phyloP scores from a whole-genome alignment of 176 grass and related monocot species.

The Carex parvula region DNA sequence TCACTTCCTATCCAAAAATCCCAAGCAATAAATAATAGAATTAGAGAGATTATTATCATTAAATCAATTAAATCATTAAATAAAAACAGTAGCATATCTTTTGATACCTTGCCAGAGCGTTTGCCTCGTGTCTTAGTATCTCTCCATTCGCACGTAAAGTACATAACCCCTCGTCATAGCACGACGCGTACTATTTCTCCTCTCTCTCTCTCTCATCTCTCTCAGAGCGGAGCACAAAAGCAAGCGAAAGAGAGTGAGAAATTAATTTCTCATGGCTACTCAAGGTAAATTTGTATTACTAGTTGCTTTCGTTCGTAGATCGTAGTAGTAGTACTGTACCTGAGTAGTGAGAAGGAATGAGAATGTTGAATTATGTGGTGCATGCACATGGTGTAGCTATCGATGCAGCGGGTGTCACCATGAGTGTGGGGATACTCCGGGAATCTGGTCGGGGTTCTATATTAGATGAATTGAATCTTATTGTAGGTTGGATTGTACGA shows the following conservation, averaged over 20 bases:
- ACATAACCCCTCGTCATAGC: not conserved
- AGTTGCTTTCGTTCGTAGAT: not conserved
- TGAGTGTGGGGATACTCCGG: not conserved
- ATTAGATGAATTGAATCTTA: not conserved
- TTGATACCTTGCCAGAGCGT: slow-evolving; percentile 11
- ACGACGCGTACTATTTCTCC: not conserved
- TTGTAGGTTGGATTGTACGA: not conserved
- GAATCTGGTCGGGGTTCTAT: not conserved
- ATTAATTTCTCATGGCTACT: slow-evolving; percentile 27
- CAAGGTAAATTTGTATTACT: slow-evolving; percentile 9
- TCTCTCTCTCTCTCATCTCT: not conserved
- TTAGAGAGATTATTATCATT: not conserved
- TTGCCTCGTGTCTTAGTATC: slow-evolving; percentile 1
- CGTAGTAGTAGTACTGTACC: not conserved
- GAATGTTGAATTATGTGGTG: not conserved
- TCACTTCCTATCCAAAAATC: slow-evolving; percentile 33
- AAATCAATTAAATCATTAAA: not conserved
- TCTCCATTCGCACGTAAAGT: slow-evolving; percentile 21
- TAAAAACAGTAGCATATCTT: not conserved
- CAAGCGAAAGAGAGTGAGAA: not conserved
- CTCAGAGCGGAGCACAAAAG: not conserved
- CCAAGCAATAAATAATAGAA: slow-evolving; percentile 12
- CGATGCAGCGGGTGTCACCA: not conserved
- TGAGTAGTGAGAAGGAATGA: not conserved
- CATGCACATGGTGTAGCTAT: not conserved